phyloP scores from a whole-genome alignment of 148 eudicot species.

The Silene uniflora region DNA sequence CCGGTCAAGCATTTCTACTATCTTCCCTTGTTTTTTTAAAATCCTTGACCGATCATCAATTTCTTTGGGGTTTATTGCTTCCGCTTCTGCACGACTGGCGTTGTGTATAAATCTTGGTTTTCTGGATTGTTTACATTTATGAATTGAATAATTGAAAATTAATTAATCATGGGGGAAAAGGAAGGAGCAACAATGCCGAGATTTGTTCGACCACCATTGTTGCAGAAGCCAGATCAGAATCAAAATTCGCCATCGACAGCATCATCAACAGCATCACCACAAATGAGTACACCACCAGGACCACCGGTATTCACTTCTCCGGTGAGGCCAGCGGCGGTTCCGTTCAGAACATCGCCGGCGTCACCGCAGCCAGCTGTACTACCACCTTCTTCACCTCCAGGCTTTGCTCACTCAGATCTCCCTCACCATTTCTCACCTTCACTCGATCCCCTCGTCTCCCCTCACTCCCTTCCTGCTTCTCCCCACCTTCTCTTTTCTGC shows the following conservation, averaged over 20 bases:
- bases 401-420: slow-evolving; percentile 42
- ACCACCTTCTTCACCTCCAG: slow-evolving; percentile 68
- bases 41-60: too few relatives aligned
- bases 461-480: slow-evolving; percentile 24
- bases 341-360: slow-evolving; percentile 82
- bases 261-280: slow-evolving; percentile 50
- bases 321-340: slow-evolving; percentile 82
- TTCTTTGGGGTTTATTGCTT: too few relatives aligned
- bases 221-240: background rate
- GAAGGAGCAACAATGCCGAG: background rate
- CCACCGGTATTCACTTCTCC: slow-evolving; percentile 91
- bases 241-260: slow-evolving; percentile 15
- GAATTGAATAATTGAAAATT: too few relatives aligned
- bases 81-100: too few relatives aligned
- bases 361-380: slow-evolving; percentile 73
- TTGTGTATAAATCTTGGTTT: too few relatives aligned
- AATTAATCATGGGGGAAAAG: slow-evolving; percentile 5
- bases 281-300: slow-evolving; percentile 86
- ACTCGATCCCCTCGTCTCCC: slow-evolving; percentile 27
- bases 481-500: slow-evolving; percentile 76
- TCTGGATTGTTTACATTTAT: too few relatives aligned
- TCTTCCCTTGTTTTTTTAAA: too few relatives aligned
- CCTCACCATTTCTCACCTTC: slow-evolving; percentile 29
- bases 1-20: too few relatives aligned
- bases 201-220: slow-evolving; percentile 1